phyloP scores from a whole-genome alignment of 805 yeast genomes.

The Priceomyces fermenticarens region DNA sequence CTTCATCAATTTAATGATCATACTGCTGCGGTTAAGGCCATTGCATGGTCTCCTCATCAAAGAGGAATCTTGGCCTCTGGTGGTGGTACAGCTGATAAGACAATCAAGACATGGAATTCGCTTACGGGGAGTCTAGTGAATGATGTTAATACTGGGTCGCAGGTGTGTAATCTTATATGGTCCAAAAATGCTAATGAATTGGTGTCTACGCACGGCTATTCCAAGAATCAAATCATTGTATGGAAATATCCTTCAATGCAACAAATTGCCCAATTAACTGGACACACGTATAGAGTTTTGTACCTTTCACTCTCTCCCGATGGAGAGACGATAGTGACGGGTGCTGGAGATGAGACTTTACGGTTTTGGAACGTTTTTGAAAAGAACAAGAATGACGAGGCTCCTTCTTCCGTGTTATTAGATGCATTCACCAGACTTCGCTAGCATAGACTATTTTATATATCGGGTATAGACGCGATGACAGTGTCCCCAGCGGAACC shows the following conservation, averaged over 20 bases:
- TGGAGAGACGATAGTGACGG: conserved; percentile 95
- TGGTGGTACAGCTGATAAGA: conserved; percentile 94
- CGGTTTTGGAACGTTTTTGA: conserved; percentile 96
- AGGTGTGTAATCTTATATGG: conserved; percentile 93
- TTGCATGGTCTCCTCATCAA: conserved; percentile 97
- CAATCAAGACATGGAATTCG: conserved; percentile 90
- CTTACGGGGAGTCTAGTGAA: conserved; percentile 67
- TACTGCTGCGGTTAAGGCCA: conserved; percentile 92
- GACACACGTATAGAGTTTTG: conserved; percentile 89
- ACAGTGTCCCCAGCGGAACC: no score
- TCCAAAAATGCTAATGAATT: conserved; percentile 87
- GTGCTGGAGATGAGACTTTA: conserved; percentile 97
- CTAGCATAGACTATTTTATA: conserved; percentile 17
- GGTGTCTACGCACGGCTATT: conserved; percentile 93
- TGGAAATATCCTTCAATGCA: conserved; percentile 95
- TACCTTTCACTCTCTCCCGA: conserved; percentile 91
- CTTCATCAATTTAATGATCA: conserved; percentile 75
- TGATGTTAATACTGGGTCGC: conserved; percentile 94
- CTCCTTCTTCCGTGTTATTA: conserved; percentile 60
- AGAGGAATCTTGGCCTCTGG: conserved; percentile 92
- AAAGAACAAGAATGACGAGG: conserved; percentile 56
- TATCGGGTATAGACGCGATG: no score
- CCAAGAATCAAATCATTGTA: conserved; percentile 82
- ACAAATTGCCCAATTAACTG: conserved; percentile 89
- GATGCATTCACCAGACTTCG: conserved; percentile 76